Conservation (phyloP, 2,329 filamentous ascomycete genomes). For the Myriosclerotinia scirpicola region DNA sequence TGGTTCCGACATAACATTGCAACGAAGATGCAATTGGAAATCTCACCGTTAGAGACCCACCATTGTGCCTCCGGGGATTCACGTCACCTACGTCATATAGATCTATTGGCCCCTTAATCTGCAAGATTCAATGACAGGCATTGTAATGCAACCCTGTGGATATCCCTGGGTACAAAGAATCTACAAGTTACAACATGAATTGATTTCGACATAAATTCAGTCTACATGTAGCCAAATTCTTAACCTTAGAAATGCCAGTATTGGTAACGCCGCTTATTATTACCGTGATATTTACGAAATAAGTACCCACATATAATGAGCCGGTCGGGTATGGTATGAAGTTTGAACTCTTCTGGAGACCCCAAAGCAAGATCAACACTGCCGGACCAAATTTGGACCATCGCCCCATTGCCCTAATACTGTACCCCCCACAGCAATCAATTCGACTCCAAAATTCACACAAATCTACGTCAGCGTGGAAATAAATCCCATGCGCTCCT, state of each 20-base stretch:
- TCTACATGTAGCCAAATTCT: too few relatives aligned
- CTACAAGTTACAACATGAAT: too few relatives aligned
- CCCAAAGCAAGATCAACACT: slow-evolving; percentile 9
- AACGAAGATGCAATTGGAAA: background rate
- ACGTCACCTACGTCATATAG: background rate
- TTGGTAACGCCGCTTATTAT: background rate
- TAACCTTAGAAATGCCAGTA: background rate
- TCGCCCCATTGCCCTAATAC: background rate
- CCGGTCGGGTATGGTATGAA: too few relatives aligned
- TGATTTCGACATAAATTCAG: too few relatives aligned
- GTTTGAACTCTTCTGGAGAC: slow-evolving; percentile 10
- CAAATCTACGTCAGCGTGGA: slow-evolving; percentile 1
- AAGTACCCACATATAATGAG: background rate
- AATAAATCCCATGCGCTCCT: slow-evolving; percentile 6
- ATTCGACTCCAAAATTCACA: background rate
- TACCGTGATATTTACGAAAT: background rate
- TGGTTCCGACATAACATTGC: background rate
- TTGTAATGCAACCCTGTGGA: background rate
- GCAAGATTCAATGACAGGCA: background rate
- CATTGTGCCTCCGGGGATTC: background rate
- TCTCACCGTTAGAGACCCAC: background rate
- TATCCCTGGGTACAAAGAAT: too few relatives aligned
- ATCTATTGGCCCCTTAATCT: background rate
- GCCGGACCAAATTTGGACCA: background rate
- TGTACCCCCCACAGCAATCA: background rate